phyloP scores from a whole-genome alignment of 768 basidiomycete genomes.

The Podaxis sp. region DNA sequence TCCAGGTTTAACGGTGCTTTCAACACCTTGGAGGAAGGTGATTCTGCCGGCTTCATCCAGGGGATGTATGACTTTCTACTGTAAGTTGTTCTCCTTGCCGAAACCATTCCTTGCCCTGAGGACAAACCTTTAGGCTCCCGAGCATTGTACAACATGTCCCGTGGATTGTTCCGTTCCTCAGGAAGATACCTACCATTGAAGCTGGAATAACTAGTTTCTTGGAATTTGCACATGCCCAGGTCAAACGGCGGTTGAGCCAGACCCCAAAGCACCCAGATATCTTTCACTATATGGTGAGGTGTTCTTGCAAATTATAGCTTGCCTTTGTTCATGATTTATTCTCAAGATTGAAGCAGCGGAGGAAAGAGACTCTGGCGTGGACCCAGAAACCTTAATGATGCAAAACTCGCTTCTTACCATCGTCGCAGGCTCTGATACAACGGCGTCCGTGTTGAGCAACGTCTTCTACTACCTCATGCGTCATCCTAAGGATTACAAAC shows the following conservation, averaged over 20 bases:
- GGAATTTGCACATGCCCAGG: not conserved
- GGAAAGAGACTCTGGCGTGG: not conserved
- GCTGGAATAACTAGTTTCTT: not conserved
- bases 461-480: constrained; percentile 28
- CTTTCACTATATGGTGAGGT: not conserved
- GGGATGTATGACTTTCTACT: constrained; percentile 24
- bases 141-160: not conserved
- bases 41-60: constrained; percentile 24
- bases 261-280: not conserved
- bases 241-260: not conserved
- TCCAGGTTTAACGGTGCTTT: constrained; percentile 29
- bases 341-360: not conserved
- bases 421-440: not conserved
- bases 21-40: constrained; percentile 27
- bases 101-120: not conserved
- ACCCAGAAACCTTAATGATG: not conserved
- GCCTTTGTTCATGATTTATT: not conserved
- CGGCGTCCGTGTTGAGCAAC: constrained; percentile 8
- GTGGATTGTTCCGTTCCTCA: not conserved
- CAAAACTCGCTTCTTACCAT: not conserved
- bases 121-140: constrained; percentile 3
- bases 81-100: constrained; percentile 13
- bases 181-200: not conserved
- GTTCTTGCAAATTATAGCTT: not conserved
- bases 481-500: constrained; percentile 20